Percentiles rank a stretch among this genome's conserved stretches.
These are phyloP conservation scores for Apiotrichum veenhuisii DNA, from an alignment of 1,284 basidiomycete genomes.

Conservation along the genomic window DNA sequence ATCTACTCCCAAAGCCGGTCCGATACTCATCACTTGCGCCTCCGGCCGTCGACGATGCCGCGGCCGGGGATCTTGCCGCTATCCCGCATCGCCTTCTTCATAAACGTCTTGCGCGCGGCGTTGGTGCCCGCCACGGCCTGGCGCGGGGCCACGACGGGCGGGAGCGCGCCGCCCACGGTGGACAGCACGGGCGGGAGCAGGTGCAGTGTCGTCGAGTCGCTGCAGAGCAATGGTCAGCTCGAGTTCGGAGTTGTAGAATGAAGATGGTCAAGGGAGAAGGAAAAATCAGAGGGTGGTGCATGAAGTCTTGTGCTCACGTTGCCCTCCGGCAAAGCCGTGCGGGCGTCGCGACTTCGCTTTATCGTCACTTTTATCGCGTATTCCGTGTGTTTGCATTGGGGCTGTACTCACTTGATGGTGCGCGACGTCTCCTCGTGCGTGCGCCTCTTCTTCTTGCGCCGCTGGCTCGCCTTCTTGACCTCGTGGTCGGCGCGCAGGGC, in stretches of 20 bases:
- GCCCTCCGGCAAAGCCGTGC: no score
- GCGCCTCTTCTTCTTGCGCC: constrained; percentile 9
- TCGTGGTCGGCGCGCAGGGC: not conserved
- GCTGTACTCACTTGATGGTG: constrained; percentile 4
- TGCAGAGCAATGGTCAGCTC: not conserved
- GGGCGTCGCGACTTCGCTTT: constrained; percentile 1
- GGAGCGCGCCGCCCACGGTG: constrained; percentile 14
- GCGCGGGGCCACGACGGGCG: constrained; percentile 26
- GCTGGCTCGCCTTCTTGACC: constrained; percentile 6
- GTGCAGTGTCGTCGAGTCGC: constrained; percentile 19
- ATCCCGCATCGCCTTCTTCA: constrained; percentile 33
- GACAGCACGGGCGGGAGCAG: constrained; percentile 21
- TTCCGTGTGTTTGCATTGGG: not conserved
- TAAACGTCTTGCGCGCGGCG: constrained; percentile 23
- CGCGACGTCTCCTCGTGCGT: constrained; percentile 10
- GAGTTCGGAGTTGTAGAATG: not conserved
- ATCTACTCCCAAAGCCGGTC: not conserved
- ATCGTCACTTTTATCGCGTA: constrained; percentile 1
- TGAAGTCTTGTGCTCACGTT: constrained; percentile 3
- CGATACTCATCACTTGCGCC: constrained; percentile 5
- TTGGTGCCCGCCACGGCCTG: constrained; percentile 2
- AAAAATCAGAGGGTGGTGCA: constrained; percentile 9
- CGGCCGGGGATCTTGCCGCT: constrained; percentile 31
- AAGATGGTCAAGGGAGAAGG: not conserved
- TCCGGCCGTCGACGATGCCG: constrained; percentile 30